Base-by-base conservation (phyloP, 495 filamentous ascomycete genomes). In the Cladorrhinum samala region DNA sequence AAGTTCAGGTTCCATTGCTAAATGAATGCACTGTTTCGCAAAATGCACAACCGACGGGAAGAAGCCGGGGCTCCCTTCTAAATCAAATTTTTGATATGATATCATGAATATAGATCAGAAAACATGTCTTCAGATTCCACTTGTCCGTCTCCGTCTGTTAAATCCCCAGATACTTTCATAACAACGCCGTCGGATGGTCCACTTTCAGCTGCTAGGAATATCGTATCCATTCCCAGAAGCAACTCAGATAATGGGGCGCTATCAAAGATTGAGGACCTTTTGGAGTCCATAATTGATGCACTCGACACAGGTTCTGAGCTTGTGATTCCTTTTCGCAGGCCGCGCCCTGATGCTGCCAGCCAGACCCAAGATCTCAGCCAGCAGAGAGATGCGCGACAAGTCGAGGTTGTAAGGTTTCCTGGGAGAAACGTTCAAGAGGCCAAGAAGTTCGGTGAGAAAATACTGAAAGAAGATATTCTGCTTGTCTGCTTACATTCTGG, bases 251-350 rank as follows among this genome's bases (percentile, higher is more conserved):
- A 58, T 14, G 50, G 38, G 1, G 72, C 78, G 5, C 69, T 83
- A 27, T 48, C 65, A 18, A 73, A 68, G 19, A 79, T 84, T 50
- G 81, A 84, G 57, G 49, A 60, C 6, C 69, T 85, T 5, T 61
- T 85, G 25, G 72, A 77, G 48, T 46, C 57, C 3, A 77, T 84
- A 20, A 52, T 75, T 4, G 78, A 81, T 49, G 72, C 71, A 2
- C 48, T 82, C 13, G 54, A 59, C 21, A 60, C 72, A 14, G 64
- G 68, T n/a, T 59, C 61, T 9, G 62, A 72, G 27, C 62, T 85
- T n/a, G 43, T 55, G 3, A 80, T 85, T 48, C 69, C 72, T 0
- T 66, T 72, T 25, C 50, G 50, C 42, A 55, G 16, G 17, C 19
- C 23, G 11, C 54, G 55, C 3, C 38, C 54, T 9, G 7, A 36